Evolutionary conservation across 495 filamentous ascomycete species (phyloP).

Genomic region (Aspergillus haitiensis): DNA sequence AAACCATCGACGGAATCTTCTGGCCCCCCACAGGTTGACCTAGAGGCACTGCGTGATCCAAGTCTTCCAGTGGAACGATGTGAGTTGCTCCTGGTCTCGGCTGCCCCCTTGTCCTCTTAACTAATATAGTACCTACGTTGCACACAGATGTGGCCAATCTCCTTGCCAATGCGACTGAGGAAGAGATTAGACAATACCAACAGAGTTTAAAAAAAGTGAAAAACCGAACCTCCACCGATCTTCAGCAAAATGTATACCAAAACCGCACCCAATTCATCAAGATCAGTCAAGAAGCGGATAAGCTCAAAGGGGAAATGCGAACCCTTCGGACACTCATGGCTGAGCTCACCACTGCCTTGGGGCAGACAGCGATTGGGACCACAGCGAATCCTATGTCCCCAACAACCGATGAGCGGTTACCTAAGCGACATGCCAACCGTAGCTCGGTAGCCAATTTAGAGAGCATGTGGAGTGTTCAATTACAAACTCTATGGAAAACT

Average conservation of each 20-base stretch:
- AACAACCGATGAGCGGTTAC: constrained; percentile 48
- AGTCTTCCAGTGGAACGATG: constrained; percentile 67
- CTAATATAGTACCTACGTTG: constrained; percentile 5
- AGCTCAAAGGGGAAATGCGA: constrained; percentile 94
- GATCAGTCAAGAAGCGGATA: constrained; percentile 98
- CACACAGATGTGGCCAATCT: constrained; percentile 68
- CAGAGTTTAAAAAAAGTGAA: constrained; percentile 72
- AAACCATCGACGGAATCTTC: constrained; percentile 45
- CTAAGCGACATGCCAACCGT: constrained; percentile 50
- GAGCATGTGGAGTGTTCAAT: constrained; percentile 87
- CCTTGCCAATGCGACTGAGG: constrained; percentile 88
- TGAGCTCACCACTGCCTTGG: constrained; percentile 77
- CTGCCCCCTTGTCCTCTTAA: background rate
- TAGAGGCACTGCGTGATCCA: constrained; percentile 76
- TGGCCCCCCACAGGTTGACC: constrained; percentile 57
- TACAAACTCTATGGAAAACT: constrained; percentile 80
- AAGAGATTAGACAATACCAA: constrained; percentile 87
- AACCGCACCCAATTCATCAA: constrained; percentile 99
- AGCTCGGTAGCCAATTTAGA: constrained; percentile 86
- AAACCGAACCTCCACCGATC: constrained; percentile 77
- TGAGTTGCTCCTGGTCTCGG: constrained; percentile 26
- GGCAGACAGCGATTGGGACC: constrained; percentile 60
- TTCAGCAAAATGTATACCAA: constrained; percentile 96
- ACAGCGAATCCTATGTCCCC: constrained; percentile 45
- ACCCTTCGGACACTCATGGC: constrained; percentile 83